Conservation (phyloP, 2,329 filamentous ascomycete species). For the Penicillium sp. region DNA sequence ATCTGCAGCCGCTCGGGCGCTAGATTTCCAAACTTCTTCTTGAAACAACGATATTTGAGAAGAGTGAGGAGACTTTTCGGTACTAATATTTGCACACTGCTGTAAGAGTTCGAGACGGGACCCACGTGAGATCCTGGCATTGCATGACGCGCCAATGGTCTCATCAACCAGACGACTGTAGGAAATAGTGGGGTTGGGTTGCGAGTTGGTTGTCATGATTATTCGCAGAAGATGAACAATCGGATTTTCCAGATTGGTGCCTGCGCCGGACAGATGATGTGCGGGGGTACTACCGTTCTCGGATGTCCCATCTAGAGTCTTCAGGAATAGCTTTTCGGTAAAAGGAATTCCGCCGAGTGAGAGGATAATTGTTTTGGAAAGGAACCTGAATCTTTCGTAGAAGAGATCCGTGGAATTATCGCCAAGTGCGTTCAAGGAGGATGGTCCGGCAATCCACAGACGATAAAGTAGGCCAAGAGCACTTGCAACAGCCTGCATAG, state of each 20-base stretch:
- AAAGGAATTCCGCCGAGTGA: constrained; percentile 51
- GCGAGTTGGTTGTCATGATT: constrained; percentile 24
- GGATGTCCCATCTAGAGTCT: constrained; percentile 56
- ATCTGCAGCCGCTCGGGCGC: constrained; percentile 32
- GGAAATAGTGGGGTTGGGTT: constrained; percentile 20
- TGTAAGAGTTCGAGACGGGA: constrained; percentile 39
- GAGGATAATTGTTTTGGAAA: constrained; percentile 52
- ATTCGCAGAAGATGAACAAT: constrained; percentile 41
- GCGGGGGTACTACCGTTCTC: constrained; percentile 44
- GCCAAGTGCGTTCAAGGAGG: constrained; percentile 33
- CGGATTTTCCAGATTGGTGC: constrained; percentile 34
- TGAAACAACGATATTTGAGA: constrained; percentile 11
- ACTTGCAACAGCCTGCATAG: constrained; percentile 72
- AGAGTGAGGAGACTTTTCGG: constrained; percentile 13
- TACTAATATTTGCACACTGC: constrained; percentile 35
- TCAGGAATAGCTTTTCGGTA: constrained; percentile 50
- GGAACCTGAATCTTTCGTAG: constrained; percentile 50
- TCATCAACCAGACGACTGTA: constrained; percentile 30
- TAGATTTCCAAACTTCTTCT: constrained; percentile 36
- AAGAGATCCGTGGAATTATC: constrained; percentile 36
- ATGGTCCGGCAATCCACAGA: constrained; percentile 62
- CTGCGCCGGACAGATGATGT: constrained; percentile 27
- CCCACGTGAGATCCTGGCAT: constrained; percentile 33
- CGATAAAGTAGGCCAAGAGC: constrained; percentile 67
- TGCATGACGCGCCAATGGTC: constrained; percentile 35